phyloP scores from a whole-genome alignment of 2,329 filamentous ascomycete species.

The Ophiostoma fasciatum region DNA sequence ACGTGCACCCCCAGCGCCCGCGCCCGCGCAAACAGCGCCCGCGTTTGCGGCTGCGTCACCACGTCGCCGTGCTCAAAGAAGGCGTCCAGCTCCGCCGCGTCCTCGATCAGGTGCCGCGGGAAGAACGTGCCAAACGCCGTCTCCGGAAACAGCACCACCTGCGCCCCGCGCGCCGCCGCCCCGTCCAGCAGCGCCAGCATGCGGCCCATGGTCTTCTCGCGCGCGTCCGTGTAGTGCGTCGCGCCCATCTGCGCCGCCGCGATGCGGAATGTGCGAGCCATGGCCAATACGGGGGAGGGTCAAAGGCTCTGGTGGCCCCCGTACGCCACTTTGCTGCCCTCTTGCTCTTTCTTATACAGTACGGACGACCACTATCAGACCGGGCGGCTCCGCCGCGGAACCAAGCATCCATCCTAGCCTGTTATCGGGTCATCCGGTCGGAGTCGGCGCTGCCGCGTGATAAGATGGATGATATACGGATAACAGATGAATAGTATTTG shows the following conservation, averaged over 20 bases:
- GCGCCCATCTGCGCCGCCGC: slow-evolving; percentile 40
- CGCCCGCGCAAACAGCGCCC: slow-evolving; percentile 33
- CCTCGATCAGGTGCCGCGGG: slow-evolving; percentile 32
- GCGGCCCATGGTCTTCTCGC: slow-evolving; percentile 27
- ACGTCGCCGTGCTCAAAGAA: slow-evolving; percentile 33
- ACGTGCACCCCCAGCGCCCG: slow-evolving; percentile 32
- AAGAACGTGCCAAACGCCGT: slow-evolving; percentile 41
- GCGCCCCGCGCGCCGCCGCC: slow-evolving; percentile 27
- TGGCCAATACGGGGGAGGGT: neutral
- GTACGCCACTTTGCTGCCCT: too few species aligned
- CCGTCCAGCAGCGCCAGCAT: slow-evolving; percentile 33
- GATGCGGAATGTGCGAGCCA: slow-evolving; percentile 15
- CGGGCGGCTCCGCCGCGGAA: neutral
- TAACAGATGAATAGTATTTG: too few species aligned
- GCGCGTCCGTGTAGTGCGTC: slow-evolving; percentile 24
- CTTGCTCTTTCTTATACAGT: too few species aligned
- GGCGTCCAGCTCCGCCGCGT: slow-evolving; percentile 28
- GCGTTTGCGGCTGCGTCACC: slow-evolving; percentile 26
- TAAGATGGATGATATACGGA: too few species aligned
- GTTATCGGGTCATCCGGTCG: too few species aligned
- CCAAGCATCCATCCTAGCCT: too few species aligned
- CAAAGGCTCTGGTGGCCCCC: too few species aligned
- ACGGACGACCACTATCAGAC: neutral
- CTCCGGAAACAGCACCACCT: slow-evolving; percentile 38
- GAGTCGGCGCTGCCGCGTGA: too few species aligned